Conservation (phyloP, 495 filamentous ascomycete species). For the Jackrogersella minutella region DNA sequence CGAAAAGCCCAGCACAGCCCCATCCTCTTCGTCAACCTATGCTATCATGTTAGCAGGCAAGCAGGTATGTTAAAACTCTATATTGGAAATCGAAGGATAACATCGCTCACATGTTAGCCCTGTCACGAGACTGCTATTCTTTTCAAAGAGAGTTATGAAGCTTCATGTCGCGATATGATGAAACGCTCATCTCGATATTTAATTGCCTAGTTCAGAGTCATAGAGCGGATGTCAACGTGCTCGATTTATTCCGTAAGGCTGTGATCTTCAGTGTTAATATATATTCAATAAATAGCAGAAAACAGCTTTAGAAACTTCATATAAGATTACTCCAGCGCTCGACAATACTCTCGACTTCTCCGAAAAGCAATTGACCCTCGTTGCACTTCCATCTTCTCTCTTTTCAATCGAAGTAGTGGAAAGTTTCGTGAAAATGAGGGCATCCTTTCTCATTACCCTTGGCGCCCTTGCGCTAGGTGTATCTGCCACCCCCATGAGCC, state of each 20-base stretch:
- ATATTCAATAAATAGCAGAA: not conserved
- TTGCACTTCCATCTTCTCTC: not conserved
- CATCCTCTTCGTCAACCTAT: not conserved
- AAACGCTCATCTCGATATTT: not conserved
- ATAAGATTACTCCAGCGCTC: not conserved
- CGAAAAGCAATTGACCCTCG: not conserved
- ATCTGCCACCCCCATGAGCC: slow-evolving; percentile 3
- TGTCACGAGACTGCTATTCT: not conserved
- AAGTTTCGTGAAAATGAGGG: slow-evolving; percentile 16
- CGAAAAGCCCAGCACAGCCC: slow-evolving; percentile 3
- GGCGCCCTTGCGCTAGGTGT: slow-evolving; percentile 21
- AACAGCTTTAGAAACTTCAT: not conserved
- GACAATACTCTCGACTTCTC: not conserved
- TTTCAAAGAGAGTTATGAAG: not conserved
- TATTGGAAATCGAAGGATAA: not conserved
- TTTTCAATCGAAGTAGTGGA: not conserved
- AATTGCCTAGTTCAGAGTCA: not conserved
- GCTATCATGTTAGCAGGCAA: not conserved
- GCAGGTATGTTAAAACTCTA: not conserved
- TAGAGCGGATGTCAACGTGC: not conserved
- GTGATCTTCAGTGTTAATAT: not conserved
- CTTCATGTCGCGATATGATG: slow-evolving; percentile 13
- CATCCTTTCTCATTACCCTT: slow-evolving; percentile 13
- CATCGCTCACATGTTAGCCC: not conserved
- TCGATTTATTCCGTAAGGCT: not conserved